Base-by-base conservation (phyloP, 2,329 filamentous ascomycete species). In the Botryotinia narcissicola region DNA sequence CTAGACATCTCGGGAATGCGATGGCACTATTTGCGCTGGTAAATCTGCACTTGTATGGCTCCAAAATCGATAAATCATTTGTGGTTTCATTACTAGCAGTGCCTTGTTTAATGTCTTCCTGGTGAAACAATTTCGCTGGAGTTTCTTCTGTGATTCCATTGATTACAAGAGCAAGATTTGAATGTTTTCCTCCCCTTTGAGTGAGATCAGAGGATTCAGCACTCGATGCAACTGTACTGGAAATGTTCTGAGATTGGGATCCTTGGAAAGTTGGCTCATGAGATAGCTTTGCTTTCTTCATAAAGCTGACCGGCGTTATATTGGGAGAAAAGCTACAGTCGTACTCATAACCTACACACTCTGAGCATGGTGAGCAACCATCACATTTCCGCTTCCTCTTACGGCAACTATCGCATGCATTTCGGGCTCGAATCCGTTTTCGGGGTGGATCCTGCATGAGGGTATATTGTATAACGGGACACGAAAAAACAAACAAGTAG, bases 1-100 rank as follows among this genome's bases (percentile, higher is more conserved):
- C 81, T 22, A 83, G 76, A 66, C 74, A 78, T 42, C 78, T 77
- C 1, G 82, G 80, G 59, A 82, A 82, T 10, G 80, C 81, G 64
- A 82, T 77, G 4, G 80, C 78, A 32, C 80, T 81, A 51, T 81
- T 78, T 16, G 77, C 77, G 7, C 79, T 80, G 9, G 75, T 77
- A 67, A 76, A 78, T 16, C 74, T 64, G 62, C 62, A 68, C 60
- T 72, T 72, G 40, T 68, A 42, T n/a, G 70, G 70, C 37, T 72
- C 70, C 70, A 72, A 46, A 48, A 72, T 72, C 5, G 70, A 72
- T 37, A 72, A 18, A 54, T 72, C 70, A 29, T 72, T 66, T 1
- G 46, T 10, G 29, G 42, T 22, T 46, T 35, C 68, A 67, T 67
- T 67, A 22, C 12, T n/a, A 61, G 32, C 18, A 44, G 54, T 29